Evolutionary conservation across 2,329 filamentous ascomycete species (phyloP), one percentile per base, ranked within the genome.

Genomic region (Ophiobolus disseminans): DNA sequence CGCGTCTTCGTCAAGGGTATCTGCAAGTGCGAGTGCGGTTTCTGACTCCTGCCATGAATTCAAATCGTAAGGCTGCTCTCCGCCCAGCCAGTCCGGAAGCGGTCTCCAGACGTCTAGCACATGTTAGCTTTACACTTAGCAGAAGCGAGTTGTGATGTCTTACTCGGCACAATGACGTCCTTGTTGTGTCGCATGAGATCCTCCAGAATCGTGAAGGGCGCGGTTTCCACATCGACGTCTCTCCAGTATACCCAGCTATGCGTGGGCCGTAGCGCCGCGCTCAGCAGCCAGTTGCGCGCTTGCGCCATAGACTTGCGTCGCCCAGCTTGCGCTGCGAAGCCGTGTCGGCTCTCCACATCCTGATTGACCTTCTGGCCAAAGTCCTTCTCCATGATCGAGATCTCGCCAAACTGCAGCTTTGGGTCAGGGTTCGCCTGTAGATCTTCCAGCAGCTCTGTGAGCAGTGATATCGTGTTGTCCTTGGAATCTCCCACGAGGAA

Each of bases 21-120:
- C 93, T 9, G 94, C 94, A 28, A 99, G 82, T 7, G 91, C 90
- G 42, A 99, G 80, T 0, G 94, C 94, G 0, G 94, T 99, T 69
- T 99, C 95, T 0, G 94, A 99, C 75, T 99, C 94, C 74, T 99
- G 94, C 94, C 94, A 99, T 13, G 93, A 97, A 74, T 99, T 99
- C 63, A 99, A 75, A 75, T 99, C 94, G 73, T 99, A 99, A 1
- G 94, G 94, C 72, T 99, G 94, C 73, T 99, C 94, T 65, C 94
- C 95, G 36, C 94, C 94, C 19, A 99, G 88, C 94, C 94, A 99
- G 74, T 99, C 94, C 5, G 94, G 94, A 38, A 99, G 83, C n/a
- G 94, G 94, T 58, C 94, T 87, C 94, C 94, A 99, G 51, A 99
- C 94, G 77, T 99, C 67, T 72, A 53, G 42, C 23, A 13, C 20